Evolutionary conservation across 2,329 filamentous ascomycete genomes (phyloP).

Genomic region (Calonectria naviculata): DNA sequence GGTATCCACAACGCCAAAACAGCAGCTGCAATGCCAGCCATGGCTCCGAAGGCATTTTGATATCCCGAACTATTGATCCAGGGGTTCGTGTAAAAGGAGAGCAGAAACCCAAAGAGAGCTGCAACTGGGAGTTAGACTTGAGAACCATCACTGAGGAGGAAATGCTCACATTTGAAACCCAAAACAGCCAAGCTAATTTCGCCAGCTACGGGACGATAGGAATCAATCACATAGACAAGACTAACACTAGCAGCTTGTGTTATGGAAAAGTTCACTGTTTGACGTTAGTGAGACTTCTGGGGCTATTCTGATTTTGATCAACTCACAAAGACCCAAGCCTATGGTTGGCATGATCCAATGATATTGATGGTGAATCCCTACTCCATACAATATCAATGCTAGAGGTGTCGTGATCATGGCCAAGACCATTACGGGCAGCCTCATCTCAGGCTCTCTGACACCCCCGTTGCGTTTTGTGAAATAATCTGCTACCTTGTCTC

Average conservation of each 20-base stretch:
- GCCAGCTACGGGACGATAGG: conserved; percentile 67
- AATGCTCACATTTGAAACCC: conserved; percentile 62
- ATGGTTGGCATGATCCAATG: conserved; percentile 69
- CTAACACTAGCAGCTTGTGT: conserved; percentile 66
- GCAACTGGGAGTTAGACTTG: conserved; percentile 17
- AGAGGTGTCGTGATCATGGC: conserved; percentile 63
- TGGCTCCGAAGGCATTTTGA: conserved; percentile 62
- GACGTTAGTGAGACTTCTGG: background rate
- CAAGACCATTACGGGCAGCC: conserved; percentile 63
- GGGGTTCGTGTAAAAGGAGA: conserved; percentile 70
- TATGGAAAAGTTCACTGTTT: conserved; percentile 64
- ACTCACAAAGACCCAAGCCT: conserved; percentile 63
- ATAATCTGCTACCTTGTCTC: conserved; percentile 59
- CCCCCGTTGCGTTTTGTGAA: conserved; percentile 65
- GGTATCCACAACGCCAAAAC: conserved; percentile 61
- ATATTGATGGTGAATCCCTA: conserved; percentile 56
- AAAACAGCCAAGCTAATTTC: conserved; percentile 65
- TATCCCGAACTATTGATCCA: conserved; percentile 66
- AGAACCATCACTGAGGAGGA: background rate
- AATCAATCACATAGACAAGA: conserved; percentile 68
- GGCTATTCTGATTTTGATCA: background rate
- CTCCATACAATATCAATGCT: conserved; percentile 57
- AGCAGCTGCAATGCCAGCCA: conserved; percentile 64
- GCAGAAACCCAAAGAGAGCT: conserved; percentile 67
- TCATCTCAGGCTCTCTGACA: conserved; percentile 69